These are phyloP conservation scores for Sporothrix dimorphospora DNA, from an alignment of 2,329 filamentous ascomycete genomes.

Conservation along the genomic window DNA sequence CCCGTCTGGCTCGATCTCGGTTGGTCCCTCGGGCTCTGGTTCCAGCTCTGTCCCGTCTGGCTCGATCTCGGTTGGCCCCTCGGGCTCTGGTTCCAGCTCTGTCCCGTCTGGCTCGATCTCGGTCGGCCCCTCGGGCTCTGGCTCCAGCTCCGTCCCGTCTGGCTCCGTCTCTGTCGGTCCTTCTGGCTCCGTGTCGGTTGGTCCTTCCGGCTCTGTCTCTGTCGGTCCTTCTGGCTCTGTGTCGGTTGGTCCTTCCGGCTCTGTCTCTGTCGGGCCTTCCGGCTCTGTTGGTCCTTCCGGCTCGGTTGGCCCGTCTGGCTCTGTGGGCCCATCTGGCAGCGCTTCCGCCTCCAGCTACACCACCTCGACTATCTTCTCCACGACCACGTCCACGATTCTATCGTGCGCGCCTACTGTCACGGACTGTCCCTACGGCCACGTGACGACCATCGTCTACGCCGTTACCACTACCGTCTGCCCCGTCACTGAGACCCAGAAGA, in stretches of 20 bases:
- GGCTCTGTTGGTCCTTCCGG: neutral
- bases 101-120: neutral
- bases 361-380: constrained; percentile 28
- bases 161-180: neutral
- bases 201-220: neutral
- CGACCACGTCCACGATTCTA: constrained; percentile 36
- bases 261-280: neutral
- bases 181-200: neutral
- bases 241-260: neutral
- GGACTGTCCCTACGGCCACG: constrained; percentile 37
- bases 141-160: neutral
- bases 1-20: neutral
- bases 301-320: neutral
- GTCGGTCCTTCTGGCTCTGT: neutral
- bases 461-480: constrained; percentile 49
- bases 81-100: neutral
- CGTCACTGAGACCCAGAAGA: constrained; percentile 36
- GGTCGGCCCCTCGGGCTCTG: neutral
- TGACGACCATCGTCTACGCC: constrained; percentile 39
- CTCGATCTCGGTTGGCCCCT: neutral
- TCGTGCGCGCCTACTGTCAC: constrained; percentile 38
- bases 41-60: neutral
- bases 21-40: neutral
- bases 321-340: neutral
- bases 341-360: constrained; percentile 21